phyloP scores from a whole-genome alignment of 2,329 filamentous ascomycete genomes.

The Phaeoacremonium minimum region DNA sequence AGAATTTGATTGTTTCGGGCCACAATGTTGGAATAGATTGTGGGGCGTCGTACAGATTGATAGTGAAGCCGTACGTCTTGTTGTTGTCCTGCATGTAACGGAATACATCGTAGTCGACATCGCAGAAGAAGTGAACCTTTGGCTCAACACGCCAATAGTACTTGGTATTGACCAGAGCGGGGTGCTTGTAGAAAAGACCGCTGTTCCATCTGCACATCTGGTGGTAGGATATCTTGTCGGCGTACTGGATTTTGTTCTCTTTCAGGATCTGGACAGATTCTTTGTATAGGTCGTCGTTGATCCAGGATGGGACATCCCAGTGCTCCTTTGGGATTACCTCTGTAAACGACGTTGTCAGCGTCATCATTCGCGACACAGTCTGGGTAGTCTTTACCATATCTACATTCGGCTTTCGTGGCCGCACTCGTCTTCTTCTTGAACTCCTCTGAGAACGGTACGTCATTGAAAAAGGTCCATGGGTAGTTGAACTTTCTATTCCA shows the following conservation, averaged over 20 bases:
- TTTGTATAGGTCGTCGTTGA: slow-evolving; percentile 78
- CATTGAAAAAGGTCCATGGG: slow-evolving; percentile 99
- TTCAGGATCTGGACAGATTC: slow-evolving; percentile 81
- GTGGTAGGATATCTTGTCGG: slow-evolving; percentile 84
- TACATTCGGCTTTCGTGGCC: slow-evolving; percentile 81
- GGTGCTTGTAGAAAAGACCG: slow-evolving; percentile 95
- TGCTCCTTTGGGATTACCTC: slow-evolving; percentile 91
- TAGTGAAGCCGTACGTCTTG: slow-evolving; percentile 98
- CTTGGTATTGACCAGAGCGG: slow-evolving; percentile 72
- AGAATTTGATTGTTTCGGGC: slow-evolving; percentile 92
- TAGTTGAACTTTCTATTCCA: slow-evolving; percentile 99
- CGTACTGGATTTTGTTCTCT: slow-evolving; percentile 87
- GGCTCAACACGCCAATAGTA: slow-evolving; percentile 99
- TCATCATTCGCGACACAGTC: slow-evolving; percentile 2
- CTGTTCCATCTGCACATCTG: slow-evolving; percentile 99
- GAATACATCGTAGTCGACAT: slow-evolving; percentile 98
- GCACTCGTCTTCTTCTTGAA: slow-evolving; percentile 81
- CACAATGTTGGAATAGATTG: slow-evolving; percentile 82
- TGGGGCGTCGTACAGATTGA: slow-evolving; percentile 92
- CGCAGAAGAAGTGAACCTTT: slow-evolving; percentile 98
- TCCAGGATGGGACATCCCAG: slow-evolving; percentile 90
- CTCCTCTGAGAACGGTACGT: slow-evolving; percentile 86
- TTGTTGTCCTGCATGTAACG: slow-evolving; percentile 97
- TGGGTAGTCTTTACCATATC: slow-evolving; percentile 55
- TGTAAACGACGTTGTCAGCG: slow-evolving; percentile 35